Evolutionary conservation across 495 filamentous ascomycete species (phyloP), one percentile per base, ranked within the genome.

Genomic region (Aspergillus bertholletiae): DNA sequence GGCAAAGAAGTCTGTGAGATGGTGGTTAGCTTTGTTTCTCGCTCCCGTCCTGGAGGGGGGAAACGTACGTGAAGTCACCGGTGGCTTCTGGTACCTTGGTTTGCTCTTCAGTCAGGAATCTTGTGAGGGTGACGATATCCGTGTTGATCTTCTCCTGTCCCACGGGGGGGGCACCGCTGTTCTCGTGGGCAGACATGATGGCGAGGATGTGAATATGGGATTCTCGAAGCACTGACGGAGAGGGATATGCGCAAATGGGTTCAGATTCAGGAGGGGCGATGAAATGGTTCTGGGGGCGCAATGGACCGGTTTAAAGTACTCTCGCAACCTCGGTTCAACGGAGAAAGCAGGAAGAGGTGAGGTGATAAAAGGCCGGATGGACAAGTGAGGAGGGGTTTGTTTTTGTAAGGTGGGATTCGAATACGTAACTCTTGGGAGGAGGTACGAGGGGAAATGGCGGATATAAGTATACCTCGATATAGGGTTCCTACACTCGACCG

Each of bases 71-170:
- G 79, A 98, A 98, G 76, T 98, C 94, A 71, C 94, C 94, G 5
- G 93, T 97, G 26, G 94, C 94, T 62, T 97, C 91, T 57, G 88
- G 90, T 72, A 95, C 86, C 69, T 96, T 96, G 51, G 78, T 74
- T 74, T 98, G 94, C 71, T 96, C 89, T 79, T 98, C 94, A 23
- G 91, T 97, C 46, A 98, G 82, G 81, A 92, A 96, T 55, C 94
- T 80, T 22, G 94, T 96, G 62, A 98, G 85, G 32, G 94, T 97
- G 63, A 97, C 80, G 59, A 97, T 97, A 63, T 97, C 84, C 35
- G 89, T 96, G 80, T 98, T 96, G 72, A 98, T 83, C 65, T 88
- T 85, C 76, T 95, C 83, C 54, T 85, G 75, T 26, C 80, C 80
- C 12, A 76, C 73, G 49, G 71, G 68, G 44, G 71, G 56, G 54